Base-by-base conservation (phyloP, 345 rosid genomes). In the Acer saccharum region DNA sequence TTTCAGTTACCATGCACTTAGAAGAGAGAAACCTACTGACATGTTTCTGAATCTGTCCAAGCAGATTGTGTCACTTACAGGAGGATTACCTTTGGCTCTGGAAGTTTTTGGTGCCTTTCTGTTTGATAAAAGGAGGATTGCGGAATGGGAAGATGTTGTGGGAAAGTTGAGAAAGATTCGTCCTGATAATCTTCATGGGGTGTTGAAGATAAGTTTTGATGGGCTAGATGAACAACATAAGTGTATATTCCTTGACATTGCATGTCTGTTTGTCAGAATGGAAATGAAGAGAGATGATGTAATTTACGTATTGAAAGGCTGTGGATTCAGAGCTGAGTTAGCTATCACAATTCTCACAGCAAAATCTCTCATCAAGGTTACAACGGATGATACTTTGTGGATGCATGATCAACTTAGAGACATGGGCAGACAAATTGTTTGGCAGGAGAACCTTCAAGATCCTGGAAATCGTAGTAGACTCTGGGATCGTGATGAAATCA, bases 381-480 rank as follows among this genome's bases (percentile, higher is more conserved):
- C 48, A 6, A 69, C 48, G 48, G 74, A 78, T 13, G 4, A 67
- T 46, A 68, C 68, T 43, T 69, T 94, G 32, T 86, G 92, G 93
- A 88, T 90, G 91, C 98, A 94, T 76, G 97, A 94, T 83, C 94
- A 86, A 71, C 80, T 94, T 32, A 83, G 83, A 58, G 95, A 94
- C 74, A 94, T 94, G 98, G 98, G 90, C 72, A 86, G 89, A 74
- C 86, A 90, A 76, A 86, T 92, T 14, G 91, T 80, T 50, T 79
- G 13, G 10, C 46, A 57, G 17, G 88, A 84, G 72, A 71, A 2
- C 52, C 44, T 18, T 7, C 27, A 0, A 0, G 80, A 84, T 75
- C 88, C 87, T 39, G 78, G 87, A 66, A 76, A 65, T 83, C 85
- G 87, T 4, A 94, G 92, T 72, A 85, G 98, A 83, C 77, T 94